Evolutionary conservation across 2,329 filamentous ascomycete genomes (phyloP).

Genomic region (Hypocreales sp.): DNA sequence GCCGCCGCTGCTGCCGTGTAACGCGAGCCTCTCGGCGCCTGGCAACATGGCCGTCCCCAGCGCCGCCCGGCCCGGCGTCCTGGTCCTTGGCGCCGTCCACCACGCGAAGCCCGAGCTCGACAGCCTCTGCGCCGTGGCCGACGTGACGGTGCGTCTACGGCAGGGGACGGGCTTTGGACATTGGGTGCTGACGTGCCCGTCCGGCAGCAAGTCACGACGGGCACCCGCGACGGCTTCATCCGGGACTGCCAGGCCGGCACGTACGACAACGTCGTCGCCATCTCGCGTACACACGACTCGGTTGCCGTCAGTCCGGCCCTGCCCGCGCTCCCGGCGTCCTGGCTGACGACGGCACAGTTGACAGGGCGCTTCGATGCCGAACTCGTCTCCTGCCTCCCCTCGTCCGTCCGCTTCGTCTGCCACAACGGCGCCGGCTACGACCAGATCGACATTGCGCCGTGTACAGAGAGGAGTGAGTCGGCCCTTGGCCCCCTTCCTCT

Average conservation of each 20-base stretch:
- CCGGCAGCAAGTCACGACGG: conserved; percentile 5
- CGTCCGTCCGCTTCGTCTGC: conserved; percentile 24
- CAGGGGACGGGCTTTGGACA: not conserved
- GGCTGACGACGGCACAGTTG: conserved; percentile 13
- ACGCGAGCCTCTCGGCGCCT: too few species aligned
- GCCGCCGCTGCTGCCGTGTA: too few species aligned
- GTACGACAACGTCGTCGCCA: conserved; percentile 39
- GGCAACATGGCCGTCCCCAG: too few species aligned
- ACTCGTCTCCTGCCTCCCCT: conserved; percentile 30
- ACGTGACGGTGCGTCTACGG: conserved; percentile 4
- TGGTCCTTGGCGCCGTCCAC: conserved; percentile 7
- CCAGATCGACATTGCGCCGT: conserved; percentile 50
- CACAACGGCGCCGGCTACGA: conserved; percentile 45
- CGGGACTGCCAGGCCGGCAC: conserved; percentile 38
- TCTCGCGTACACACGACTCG: conserved; percentile 38
- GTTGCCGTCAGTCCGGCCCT: conserved; percentile 1
- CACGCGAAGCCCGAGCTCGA: conserved; percentile 7
- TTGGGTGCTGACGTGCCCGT: too few species aligned
- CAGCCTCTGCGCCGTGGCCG: conserved; percentile 5
- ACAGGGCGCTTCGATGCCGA: conserved; percentile 50
- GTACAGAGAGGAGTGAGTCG: conserved; percentile 20
- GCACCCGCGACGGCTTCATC: conserved; percentile 6
- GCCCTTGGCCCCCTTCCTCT: too few species aligned
- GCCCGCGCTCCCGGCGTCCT: too few species aligned
- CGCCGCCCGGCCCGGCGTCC: conserved; percentile 6